These are phyloP conservation scores for Globisporangium cystogenes DNA, from an alignment of 352 stramenopile species.

Conservation along the genomic window DNA sequence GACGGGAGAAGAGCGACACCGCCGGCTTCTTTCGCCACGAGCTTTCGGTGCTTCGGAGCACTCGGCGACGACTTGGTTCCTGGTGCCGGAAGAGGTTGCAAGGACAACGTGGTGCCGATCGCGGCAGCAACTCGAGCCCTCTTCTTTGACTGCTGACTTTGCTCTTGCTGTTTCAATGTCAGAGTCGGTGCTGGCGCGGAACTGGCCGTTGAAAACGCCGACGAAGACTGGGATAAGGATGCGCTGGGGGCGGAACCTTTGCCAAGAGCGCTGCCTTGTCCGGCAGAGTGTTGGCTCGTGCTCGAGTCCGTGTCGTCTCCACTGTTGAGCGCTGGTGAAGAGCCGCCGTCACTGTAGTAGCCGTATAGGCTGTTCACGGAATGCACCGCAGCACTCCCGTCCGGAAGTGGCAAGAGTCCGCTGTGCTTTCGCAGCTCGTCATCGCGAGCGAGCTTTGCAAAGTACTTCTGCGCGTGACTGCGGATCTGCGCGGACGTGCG, in stretches of 20 bases:
- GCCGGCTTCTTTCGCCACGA: conserved; percentile 12
- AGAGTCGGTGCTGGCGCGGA: neutral
- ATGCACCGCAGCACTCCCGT: conserved; percentile 11
- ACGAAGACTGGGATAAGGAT: neutral
- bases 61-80: neutral
- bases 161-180: neutral
- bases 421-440: conserved; percentile 57
- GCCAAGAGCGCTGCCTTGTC: neutral
- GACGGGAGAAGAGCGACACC: conserved; percentile 39
- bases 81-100: conserved; percentile 1
- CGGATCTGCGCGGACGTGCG: conserved; percentile 83
- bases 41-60: conserved; percentile 5
- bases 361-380: conserved; percentile 16
- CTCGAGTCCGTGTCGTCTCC: conserved; percentile 36
- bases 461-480: conserved; percentile 86
- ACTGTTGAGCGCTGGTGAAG: conserved; percentile 48
- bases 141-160: conserved; percentile 21
- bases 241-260: neutral
- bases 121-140: conserved; percentile 14
- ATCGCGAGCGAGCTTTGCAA: conserved; percentile 79
- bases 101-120: neutral
- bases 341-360: conserved; percentile 66
- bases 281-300: conserved; percentile 1
- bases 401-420: conserved; percentile 12
- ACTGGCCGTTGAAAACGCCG: neutral